Evolutionary conservation across 495 filamentous ascomycete species (phyloP).

Genomic region (Penicillium canescens): DNA sequence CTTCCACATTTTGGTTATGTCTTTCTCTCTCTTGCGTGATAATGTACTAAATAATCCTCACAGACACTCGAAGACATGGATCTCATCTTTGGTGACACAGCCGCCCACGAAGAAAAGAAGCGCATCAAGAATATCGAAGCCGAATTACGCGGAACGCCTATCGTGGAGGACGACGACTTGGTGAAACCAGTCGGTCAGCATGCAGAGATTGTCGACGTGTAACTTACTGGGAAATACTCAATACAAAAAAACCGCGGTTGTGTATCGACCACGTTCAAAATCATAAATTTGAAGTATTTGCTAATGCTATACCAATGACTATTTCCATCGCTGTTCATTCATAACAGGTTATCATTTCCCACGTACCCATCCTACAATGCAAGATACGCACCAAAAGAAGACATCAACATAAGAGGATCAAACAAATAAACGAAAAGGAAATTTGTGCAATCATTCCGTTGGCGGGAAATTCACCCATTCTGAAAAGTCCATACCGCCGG

Average conservation of each 20-base stretch:
- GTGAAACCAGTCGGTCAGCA: constrained; percentile 29
- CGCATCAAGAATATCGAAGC: constrained; percentile 72
- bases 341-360: neutral
- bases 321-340: neutral
- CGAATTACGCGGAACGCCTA: constrained; percentile 52
- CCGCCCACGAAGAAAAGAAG: constrained; percentile 68
- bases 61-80: constrained; percentile 63
- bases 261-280: neutral
- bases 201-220: constrained; percentile 15
- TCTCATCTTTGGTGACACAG: constrained; percentile 71
- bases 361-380: constrained; percentile 4
- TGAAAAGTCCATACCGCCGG: constrained; percentile 44
- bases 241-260: neutral
- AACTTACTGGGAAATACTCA: neutral
- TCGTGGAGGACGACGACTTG: constrained; percentile 27
- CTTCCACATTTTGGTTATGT: neutral
- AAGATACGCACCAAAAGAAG: neutral
- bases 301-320: constrained; percentile 1
- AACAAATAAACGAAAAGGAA: neutral
- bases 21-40: neutral
- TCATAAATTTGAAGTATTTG: neutral
- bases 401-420: neutral
- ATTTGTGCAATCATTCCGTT: constrained; percentile 20
- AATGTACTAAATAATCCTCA: neutral
- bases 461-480: constrained; percentile 46